These are phyloP conservation scores for Paramyrothecium roridum DNA, from an alignment of 2,329 filamentous ascomycete species.

Conservation along the genomic window DNA sequence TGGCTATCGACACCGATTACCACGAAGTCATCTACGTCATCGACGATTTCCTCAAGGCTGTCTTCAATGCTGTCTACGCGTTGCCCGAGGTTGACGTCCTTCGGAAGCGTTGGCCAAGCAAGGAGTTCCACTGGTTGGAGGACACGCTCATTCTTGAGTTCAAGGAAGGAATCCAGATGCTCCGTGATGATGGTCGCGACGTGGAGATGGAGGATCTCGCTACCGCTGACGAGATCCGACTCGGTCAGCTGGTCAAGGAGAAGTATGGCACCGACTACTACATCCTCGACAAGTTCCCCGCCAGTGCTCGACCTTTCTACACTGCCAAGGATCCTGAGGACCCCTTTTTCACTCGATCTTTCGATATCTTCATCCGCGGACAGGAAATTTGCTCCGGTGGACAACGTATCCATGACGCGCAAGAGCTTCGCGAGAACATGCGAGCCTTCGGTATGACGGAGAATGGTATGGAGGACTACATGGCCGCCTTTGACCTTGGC, in stretches of 20 bases:
- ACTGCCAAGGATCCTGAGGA: slow-evolving; percentile 79
- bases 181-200: slow-evolving; percentile 79
- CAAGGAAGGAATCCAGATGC: slow-evolving; percentile 72
- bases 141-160: slow-evolving; percentile 81
- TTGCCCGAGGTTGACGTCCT: slow-evolving; percentile 72
- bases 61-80: slow-evolving; percentile 44
- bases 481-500: slow-evolving; percentile 83
- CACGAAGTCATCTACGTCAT: slow-evolving; percentile 80
- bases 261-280: slow-evolving; percentile 90
- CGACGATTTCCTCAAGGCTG: slow-evolving; percentile 76
- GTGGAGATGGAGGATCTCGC: slow-evolving; percentile 73
- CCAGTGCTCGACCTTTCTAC: slow-evolving; percentile 83
- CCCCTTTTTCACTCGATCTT: slow-evolving; percentile 77
- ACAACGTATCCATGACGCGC: slow-evolving; percentile 84
- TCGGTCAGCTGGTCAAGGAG: slow-evolving; percentile 81
- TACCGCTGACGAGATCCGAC: slow-evolving; percentile 81
- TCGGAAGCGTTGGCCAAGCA: slow-evolving; percentile 80
- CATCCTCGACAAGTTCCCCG: slow-evolving; percentile 89
- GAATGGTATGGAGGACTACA: slow-evolving; percentile 84
- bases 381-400: slow-evolving; percentile 92
- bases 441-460: slow-evolving; percentile 70
- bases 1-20: slow-evolving; percentile 86
- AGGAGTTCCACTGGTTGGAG: slow-evolving; percentile 83
- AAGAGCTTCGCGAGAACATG: slow-evolving; percentile 76
- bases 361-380: slow-evolving; percentile 90